Evolutionary conservation across 2,329 filamentous ascomycete genomes (phyloP).

Genomic region (Trichoderma aggressivum): DNA sequence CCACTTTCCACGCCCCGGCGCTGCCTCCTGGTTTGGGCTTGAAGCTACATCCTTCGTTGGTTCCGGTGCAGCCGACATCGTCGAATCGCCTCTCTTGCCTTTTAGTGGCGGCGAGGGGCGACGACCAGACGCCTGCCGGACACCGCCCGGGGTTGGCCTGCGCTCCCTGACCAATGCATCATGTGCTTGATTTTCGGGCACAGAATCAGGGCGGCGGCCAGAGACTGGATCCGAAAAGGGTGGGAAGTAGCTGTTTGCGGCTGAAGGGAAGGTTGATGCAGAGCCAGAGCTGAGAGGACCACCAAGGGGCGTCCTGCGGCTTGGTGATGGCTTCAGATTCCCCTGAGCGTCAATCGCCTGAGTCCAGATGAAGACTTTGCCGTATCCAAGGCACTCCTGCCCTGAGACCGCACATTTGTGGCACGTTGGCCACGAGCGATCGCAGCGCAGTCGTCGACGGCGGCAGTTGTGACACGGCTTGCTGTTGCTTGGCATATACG

Average conservation of each 20-base stretch:
- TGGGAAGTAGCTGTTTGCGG: slow-evolving; percentile 17
- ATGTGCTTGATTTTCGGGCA: neutral
- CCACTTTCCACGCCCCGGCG: neutral
- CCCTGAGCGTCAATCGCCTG: slow-evolving; percentile 49
- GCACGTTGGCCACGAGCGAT: slow-evolving; percentile 57
- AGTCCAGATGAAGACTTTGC: slow-evolving; percentile 58
- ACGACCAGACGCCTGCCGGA: neutral
- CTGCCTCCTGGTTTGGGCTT: neutral
- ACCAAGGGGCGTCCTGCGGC: slow-evolving; percentile 21
- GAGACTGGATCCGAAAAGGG: slow-evolving; percentile 4
- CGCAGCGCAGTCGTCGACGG: slow-evolving; percentile 51
- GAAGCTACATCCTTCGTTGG: slow-evolving; percentile 2
- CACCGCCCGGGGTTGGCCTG: slow-evolving; percentile 4
- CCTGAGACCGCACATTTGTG: slow-evolving; percentile 56
- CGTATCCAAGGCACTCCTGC: slow-evolving; percentile 60
- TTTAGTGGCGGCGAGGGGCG: slow-evolving; percentile 14
- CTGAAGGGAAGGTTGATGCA: slow-evolving; percentile 8
- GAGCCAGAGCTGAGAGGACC: slow-evolving; percentile 10
- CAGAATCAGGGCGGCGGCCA: neutral
- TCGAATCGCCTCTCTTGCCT: neutral
- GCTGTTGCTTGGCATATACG: slow-evolving; percentile 29
- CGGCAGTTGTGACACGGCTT: slow-evolving; percentile 21
- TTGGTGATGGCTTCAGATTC: slow-evolving; percentile 38
- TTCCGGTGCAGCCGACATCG: slow-evolving; percentile 15
- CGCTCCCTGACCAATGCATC: neutral